These are phyloP conservation scores for Leccinum olivaceopallidum DNA, from an alignment of 768 basidiomycete genomes.

Conservation along the genomic window DNA sequence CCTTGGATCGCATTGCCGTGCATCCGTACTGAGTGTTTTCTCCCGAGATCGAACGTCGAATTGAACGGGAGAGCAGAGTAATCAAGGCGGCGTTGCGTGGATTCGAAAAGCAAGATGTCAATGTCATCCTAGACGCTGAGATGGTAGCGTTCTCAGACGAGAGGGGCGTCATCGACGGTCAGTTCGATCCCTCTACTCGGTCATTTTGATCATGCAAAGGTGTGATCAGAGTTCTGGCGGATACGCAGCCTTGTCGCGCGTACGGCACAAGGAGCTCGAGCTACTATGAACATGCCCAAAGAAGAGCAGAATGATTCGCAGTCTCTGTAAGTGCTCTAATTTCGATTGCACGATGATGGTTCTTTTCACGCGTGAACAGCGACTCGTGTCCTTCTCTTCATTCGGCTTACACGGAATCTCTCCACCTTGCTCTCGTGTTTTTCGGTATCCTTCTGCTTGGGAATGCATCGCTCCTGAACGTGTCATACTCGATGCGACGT, in stretches of 20 bases:
- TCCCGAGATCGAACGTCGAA: background rate
- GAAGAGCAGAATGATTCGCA: slow-evolving; percentile 23
- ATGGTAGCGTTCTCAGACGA: slow-evolving; percentile 81
- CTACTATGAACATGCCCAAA: slow-evolving; percentile 22
- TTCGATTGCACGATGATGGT: slow-evolving; percentile 1
- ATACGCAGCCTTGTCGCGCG: slow-evolving; percentile 59
- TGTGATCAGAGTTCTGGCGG: slow-evolving; percentile 67
- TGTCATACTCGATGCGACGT: slow-evolving; percentile 61
- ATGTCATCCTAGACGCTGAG: slow-evolving; percentile 77
- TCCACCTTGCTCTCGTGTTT: slow-evolving; percentile 80
- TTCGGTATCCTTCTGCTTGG: slow-evolving; percentile 83
- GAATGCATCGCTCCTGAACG: slow-evolving; percentile 51
- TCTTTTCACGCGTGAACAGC: slow-evolving; percentile 19
- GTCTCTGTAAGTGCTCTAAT: slow-evolving; percentile 15
- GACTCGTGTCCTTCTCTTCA: slow-evolving; percentile 43
- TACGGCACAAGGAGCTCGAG: slow-evolving; percentile 58
- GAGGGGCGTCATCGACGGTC: slow-evolving; percentile 65
- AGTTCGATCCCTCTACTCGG: slow-evolving; percentile 20
- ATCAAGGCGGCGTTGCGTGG: slow-evolving; percentile 60
- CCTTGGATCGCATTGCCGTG: slow-evolving; percentile 67
- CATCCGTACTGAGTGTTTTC: slow-evolving; percentile 43
- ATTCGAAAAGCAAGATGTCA: slow-evolving; percentile 42
- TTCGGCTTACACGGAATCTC: slow-evolving; percentile 39
- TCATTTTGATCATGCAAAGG: slow-evolving; percentile 5
- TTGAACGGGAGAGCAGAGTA: slow-evolving; percentile 39